Evolutionary conservation across 176 grass and related monocot genomes (phyloP), one percentile per base, ranked within the genome.

Genomic region (Triticum timopheevii): DNA sequence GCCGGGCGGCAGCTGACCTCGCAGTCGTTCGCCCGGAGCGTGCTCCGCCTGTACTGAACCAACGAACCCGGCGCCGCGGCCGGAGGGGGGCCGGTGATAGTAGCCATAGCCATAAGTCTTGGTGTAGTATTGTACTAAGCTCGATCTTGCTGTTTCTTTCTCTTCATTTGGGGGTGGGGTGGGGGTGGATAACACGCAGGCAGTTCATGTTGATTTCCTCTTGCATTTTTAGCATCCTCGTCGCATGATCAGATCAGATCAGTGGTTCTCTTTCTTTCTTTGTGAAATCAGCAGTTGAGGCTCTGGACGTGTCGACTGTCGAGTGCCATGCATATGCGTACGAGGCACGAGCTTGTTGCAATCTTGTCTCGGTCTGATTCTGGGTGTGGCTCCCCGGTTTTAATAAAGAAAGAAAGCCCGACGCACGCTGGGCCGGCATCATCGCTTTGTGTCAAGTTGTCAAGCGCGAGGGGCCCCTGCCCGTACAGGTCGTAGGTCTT

Each of bases 11-110:
- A 84, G 71, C 87, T 96, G 54, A 88, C 86, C 35, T 93, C 97
- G 7, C 90, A 87, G 40, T 89, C 91, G 85, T 96, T 99, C 68
- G 73, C 94, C 16, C 89, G 97, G 73, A 99, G 90, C 86, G 85
- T 94, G 83, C 91, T 99, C 63, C 89, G 92, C 15, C 61, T 99
- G 87, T 91, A 96, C 87, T 96, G 79, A 87, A 68, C 56, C 50
- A 19, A 30, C 28, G 28, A 19, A 54, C 72, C 23, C 9, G 23
- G 4, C 54, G 49, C 50, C 0, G 50, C 50, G 2, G 50, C 16
- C 19, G 50, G 0, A 19, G 6, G 49, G 50, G 50, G 16, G 50
- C 16, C 16, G 50, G 50, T 19, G 50, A 54, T 54, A 54, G 50
- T 54, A 19, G 50, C 50, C 50, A 54, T 78, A 78, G 62, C 70